Evolutionary conservation across 371 early-diverging fungal genomes (phyloP).

Genomic region (Mortierella sp.): DNA sequence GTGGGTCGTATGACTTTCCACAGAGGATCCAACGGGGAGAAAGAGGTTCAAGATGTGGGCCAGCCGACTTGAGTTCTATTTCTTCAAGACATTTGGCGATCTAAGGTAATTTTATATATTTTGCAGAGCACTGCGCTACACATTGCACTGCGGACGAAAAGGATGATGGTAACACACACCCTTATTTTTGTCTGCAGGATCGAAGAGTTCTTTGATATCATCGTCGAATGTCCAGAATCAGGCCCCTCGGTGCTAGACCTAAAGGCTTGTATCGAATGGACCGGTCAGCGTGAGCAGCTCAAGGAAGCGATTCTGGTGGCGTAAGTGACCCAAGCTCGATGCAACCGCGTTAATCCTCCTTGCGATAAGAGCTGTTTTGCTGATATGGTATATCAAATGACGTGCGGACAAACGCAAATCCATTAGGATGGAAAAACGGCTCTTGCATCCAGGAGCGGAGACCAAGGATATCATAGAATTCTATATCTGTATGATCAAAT

Average conservation of each 20-base stretch:
- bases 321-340: too few species aligned
- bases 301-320: slow-evolving; percentile 32
- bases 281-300: slow-evolving; percentile 48
- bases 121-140: too few species aligned
- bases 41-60: slow-evolving; percentile 46
- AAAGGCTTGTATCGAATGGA: slow-evolving; percentile 42
- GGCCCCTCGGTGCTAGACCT: slow-evolving; percentile 63
- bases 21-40: slow-evolving; percentile 21
- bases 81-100: slow-evolving; percentile 55
- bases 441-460: slow-evolving; percentile 73
- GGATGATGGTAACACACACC: neutral
- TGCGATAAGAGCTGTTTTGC: neutral
- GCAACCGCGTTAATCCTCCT: too few species aligned
- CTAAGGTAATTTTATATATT: too few species aligned
- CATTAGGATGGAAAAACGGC: slow-evolving; percentile 61
- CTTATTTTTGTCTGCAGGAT: slow-evolving; percentile 42
- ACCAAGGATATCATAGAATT: slow-evolving; percentile 69
- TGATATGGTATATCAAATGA: too few species aligned
- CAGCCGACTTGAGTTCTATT: slow-evolving; percentile 48
- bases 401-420: neutral
- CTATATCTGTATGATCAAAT: slow-evolving; percentile 68
- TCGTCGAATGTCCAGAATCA: slow-evolving; percentile 71
- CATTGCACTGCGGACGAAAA: too few species aligned
- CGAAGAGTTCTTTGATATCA: slow-evolving; percentile 70
- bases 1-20: neutral